phyloP scores from a whole-genome alignment of 129 eudicot genomes.

The Artemisia argyi region DNA sequence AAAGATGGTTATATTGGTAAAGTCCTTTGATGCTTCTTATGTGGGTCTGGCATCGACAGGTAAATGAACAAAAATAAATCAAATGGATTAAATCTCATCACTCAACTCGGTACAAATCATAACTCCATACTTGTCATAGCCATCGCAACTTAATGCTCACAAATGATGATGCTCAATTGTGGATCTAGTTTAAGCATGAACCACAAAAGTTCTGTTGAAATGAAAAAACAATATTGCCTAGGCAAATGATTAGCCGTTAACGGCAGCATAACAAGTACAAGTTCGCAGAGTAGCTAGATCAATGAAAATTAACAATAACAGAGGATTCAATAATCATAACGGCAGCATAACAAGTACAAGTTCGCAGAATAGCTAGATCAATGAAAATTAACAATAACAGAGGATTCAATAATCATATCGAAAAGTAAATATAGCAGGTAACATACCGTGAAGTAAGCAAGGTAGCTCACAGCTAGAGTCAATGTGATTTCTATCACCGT shows the following conservation, averaged over 20 bases:
- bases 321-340: background rate
- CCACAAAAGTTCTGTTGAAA: background rate
- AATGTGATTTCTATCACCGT: conserved; percentile 87
- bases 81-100: no score
- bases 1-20: no score
- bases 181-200: background rate
- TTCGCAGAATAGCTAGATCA: background rate
- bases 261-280: background rate
- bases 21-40: no score
- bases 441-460: conserved; percentile 85
- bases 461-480: conserved; percentile 95
- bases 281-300: background rate
- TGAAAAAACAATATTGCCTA: background rate
- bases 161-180: background rate
- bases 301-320: background rate
- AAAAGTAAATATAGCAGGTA: background rate
- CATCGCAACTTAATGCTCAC: background rate
- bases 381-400: background rate
- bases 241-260: background rate
- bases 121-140: no score
- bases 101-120: no score
- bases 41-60: no score
- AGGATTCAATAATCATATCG: background rate
- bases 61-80: no score
- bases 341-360: background rate